These are phyloP conservation scores for Ganoderma resinaceum DNA, from an alignment of 1,284 basidiomycete species.

Conservation along the genomic window DNA sequence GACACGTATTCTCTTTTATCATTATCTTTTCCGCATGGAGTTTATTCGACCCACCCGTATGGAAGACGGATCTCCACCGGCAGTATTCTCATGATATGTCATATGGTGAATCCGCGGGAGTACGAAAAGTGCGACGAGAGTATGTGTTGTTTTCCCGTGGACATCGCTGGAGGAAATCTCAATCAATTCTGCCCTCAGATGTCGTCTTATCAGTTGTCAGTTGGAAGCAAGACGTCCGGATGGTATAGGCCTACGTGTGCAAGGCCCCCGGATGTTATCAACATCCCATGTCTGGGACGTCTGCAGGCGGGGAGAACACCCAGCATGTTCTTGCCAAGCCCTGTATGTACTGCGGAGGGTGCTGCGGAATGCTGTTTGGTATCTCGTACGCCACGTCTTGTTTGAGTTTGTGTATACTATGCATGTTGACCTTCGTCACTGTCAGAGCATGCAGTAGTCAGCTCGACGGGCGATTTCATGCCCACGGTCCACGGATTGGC, in stretches of 20 bases:
- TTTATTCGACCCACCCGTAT: background rate
- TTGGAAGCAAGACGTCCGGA: background rate
- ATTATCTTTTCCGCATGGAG: background rate
- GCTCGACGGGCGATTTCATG: too few species aligned
- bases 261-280: background rate
- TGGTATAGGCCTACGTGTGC: background rate
- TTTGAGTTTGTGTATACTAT: background rate
- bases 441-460: background rate
- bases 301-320: background rate
- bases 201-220: background rate
- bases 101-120: background rate
- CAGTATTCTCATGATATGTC: background rate
- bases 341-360: background rate
- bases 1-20: background rate
- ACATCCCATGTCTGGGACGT: background rate
- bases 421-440: background rate
- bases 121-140: background rate
- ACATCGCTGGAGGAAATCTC: background rate
- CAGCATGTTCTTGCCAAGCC: background rate
- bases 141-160: background rate
- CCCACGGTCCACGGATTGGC: too few species aligned
- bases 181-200: background rate
- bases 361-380: slow-evolving; percentile 1
- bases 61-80: background rate
- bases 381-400: background rate